Conservation (phyloP, 139 green algal genomes). For the Chlamydomonas asymmetrica region DNA sequence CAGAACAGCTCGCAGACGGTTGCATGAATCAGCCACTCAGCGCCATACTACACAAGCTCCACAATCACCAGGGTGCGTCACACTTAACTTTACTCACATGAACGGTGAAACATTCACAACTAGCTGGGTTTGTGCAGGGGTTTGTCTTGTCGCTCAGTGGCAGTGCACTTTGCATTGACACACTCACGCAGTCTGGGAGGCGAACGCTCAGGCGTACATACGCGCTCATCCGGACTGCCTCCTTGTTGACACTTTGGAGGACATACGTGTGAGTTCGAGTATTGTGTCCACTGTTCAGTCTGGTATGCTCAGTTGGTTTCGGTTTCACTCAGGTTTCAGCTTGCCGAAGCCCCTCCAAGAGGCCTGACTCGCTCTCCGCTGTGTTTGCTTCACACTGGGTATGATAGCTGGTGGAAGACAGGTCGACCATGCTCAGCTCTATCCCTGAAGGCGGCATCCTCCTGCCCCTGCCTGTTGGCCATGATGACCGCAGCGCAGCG, state of each 20-base stretch:
- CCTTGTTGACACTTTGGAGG: background rate
- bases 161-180: background rate
- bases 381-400: too few relatives aligned
- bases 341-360: too few relatives aligned
- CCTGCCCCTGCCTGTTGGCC: background rate
- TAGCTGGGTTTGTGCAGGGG: too few relatives aligned
- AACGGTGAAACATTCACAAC: too few relatives aligned
- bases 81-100: background rate
- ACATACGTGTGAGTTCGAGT: slow-evolving; percentile 1
- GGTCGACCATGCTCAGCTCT: background rate
- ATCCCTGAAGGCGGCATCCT: background rate
- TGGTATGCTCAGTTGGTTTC: too few relatives aligned
- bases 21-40: background rate
- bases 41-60: slow-evolving; percentile 18
- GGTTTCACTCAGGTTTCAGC: too few relatives aligned
- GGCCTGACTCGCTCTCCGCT: too few relatives aligned
- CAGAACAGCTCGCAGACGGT: background rate
- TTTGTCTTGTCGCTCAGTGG: background rate
- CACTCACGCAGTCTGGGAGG: slow-evolving; percentile 3
- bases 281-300: too few relatives aligned
- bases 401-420: too few relatives aligned
- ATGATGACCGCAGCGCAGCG: too few relatives aligned
- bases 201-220: background rate
- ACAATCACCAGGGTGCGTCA: background rate
- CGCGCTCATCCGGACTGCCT: background rate